Evolutionary conservation across 441 rosid species (phyloP), one percentile per base, ranked within the genome.

Genomic region (Euphorbia celastroides): DNA sequence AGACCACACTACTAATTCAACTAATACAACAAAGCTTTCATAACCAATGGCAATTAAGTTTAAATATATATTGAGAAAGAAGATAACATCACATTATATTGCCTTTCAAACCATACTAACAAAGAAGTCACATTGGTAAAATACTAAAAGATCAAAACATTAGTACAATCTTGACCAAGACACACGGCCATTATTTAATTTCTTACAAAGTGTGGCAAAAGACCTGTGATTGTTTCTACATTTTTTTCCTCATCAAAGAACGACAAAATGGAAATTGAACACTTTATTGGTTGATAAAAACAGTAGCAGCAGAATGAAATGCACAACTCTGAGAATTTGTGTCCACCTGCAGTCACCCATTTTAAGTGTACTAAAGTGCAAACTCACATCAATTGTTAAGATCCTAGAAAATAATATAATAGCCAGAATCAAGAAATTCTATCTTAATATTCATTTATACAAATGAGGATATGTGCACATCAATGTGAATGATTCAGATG

Each of bases 131-230:
- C 26, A 36, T 3, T 32, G 61, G 36, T 22, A 62, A 0, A 59
- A 62, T 56, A 50, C n/a, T 2, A 58, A 32, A 48, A 51, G 26
- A 20, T 20, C 3, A 60, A 31, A 26, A 57, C 59, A 66, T 67
- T 16, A 0, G 83, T 66, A 75, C 80, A 76, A 76, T 69, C 56
- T 74, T 75, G 82, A 78, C 80, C 27, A 70, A 31, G 55, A 6
- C 46, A 59, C 42, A 63, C 26, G 64, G 64, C 36, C 7, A 23
- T 13, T 41, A 41, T 41, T n/a, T n/a, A n/a, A 61, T 20, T 41
- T 50, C 54, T 38, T 41, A 20, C 26, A 60, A 38, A 62, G 19
- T 12, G 64, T n/a, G 30, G 54, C 61, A 71, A 38, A 36, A 7
- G 16, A 34, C 19, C 48, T 58, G 28, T 20, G 13, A 26, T 41